Percentiles rank a stretch among this genome's conserved stretches.
phyloP scores from a whole-genome alignment of 1,139 yeast genomes.

The Keqinozyma sinolaborantium region DNA sequence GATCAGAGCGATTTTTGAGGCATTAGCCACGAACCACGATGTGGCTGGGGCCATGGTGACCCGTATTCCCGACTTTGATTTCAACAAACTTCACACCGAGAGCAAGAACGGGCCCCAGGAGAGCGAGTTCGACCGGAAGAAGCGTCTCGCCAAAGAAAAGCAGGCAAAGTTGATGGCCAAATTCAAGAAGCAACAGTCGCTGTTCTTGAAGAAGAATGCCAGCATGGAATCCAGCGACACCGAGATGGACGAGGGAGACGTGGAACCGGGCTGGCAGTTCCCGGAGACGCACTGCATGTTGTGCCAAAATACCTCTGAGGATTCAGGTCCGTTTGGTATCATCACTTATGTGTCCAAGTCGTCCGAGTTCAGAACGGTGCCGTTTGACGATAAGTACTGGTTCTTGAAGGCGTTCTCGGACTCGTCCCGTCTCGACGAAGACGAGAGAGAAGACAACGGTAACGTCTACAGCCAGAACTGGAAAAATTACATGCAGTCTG shows the following conservation, averaged over 20 bases:
- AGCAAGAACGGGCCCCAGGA: conserved; percentile 18
- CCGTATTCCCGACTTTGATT: conserved; percentile 20
- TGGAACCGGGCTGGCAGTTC: conserved; percentile 54
- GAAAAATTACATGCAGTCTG: conserved; percentile 31
- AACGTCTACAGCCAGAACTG: conserved; percentile 28
- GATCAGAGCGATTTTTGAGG: conserved; percentile 50
- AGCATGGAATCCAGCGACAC: conserved; percentile 26
- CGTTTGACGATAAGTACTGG: conserved; percentile 66
- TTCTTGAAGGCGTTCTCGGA: conserved; percentile 62
- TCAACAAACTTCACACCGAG: conserved; percentile 16
- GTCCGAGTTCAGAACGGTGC: conserved; percentile 60
- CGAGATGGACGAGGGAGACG: conserved; percentile 33
- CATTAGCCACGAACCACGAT: conserved; percentile 26
- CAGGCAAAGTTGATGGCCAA: conserved; percentile 73
- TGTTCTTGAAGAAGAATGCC: conserved; percentile 55
- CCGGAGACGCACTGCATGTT: conserved; percentile 83
- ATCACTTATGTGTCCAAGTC: conserved; percentile 58
- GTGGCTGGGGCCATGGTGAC: conserved; percentile 17
- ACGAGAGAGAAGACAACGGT: conserved; percentile 18
- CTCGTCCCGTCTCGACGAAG: conserved; percentile 46
- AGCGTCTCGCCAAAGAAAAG: conserved; percentile 66
- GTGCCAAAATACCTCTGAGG: conserved; percentile 78
- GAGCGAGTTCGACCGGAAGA: conserved; percentile 56
- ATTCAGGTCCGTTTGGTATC: conserved; percentile 73
- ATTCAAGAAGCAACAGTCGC: conserved; percentile 71